Base-by-base conservation (phyloP, 2,329 filamentous ascomycete species). In the Penicillium griseofulvum region DNA sequence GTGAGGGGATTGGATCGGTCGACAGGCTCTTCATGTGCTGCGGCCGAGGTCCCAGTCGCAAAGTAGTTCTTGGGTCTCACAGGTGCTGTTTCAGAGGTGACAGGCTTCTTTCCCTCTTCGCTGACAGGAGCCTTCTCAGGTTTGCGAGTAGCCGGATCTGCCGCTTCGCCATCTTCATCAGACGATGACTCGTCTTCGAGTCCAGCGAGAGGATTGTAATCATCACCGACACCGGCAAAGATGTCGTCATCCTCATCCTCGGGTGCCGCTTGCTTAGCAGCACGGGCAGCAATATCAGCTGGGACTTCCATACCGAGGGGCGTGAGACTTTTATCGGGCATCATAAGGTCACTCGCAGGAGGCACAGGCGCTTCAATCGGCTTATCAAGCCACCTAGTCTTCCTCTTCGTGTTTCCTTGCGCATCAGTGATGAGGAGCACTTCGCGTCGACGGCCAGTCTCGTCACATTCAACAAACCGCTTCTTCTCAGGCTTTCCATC, bases 401-500 rank as follows among this genome's bases (percentile, higher is more conserved):
- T 87, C 57, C 81, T 77, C 70, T 87, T 87, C 49, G 82, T 80
- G 38, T 81, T 83, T 14, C 84, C 85, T 52, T 86, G 76, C 19
- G 80, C 78, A 58, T 85, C 83, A 7, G 81, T 81, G 16, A 82
- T 80, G 36, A 85, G 78, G 14, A 87, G 71, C 2, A 87, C 78
- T 61, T 87, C 84, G 46, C 83, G 76, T 16, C 76, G 51, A 69
- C 83, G 66, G 65, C 77, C 78, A 41, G 65, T 73, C 42, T 78
- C 76, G 60, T 87, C 83, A 10, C 77, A 74, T 66, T 86, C 83
- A 42, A 85, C 76, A 64, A 80, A 79, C 0, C 80, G 74, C 56
- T 73, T 76, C 61, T 80, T 80, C 57, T 81, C 78, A 3, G 67
- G 69, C 57, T 77, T 79, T 4, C 71, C 67, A 12, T 76, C 70